phyloP scores from a whole-genome alignment of 208 protist species.

The Leptomonas seymouri region DNA sequence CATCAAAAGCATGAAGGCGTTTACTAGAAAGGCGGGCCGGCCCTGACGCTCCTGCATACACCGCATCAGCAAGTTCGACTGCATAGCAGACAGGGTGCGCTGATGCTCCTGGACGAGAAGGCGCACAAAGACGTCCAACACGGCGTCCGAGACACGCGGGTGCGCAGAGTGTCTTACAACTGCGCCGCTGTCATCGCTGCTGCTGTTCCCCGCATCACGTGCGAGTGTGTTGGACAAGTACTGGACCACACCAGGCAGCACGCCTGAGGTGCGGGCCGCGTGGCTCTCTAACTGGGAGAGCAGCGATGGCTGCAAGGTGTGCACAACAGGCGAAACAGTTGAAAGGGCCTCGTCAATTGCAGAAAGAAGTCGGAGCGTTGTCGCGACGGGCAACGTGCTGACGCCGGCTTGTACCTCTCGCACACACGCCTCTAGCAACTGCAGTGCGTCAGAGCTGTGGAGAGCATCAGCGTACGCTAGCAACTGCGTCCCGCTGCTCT shows the following conservation, averaged over 20 bases:
- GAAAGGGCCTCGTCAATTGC: conserved; percentile 12
- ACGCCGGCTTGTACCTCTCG: not conserved
- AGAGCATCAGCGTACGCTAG: not conserved
- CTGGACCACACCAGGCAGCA: conserved; percentile 15
- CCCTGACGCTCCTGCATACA: conserved; percentile 43
- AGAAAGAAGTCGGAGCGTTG: conserved; percentile 22
- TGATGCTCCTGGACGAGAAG: conserved; percentile 39
- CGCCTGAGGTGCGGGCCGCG: conserved; percentile 4
- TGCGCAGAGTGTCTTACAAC: not conserved
- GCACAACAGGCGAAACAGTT: conserved; percentile 2
- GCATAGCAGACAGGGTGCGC: not conserved
- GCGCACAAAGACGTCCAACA: conserved; percentile 67
- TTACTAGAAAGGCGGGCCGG: conserved; percentile 43
- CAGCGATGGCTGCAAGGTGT: conserved; percentile 14
- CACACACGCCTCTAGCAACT: conserved; percentile 20
- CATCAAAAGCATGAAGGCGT: conserved; percentile 57
- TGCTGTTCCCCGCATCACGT: not conserved
- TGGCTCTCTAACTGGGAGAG: conserved; percentile 17
- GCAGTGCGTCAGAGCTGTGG: not conserved
- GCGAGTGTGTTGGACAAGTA: conserved; percentile 14
- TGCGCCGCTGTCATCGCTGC: not conserved
- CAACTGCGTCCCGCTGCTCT: not conserved
- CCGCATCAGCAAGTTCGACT: conserved; percentile 40
- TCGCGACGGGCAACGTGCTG: not conserved
- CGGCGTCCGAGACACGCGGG: conserved; percentile 42